Evolutionary conservation across 495 filamentous ascomycete species (phyloP), one percentile per base, ranked within the genome.

Genomic region (Lophiotrema nucula): DNA sequence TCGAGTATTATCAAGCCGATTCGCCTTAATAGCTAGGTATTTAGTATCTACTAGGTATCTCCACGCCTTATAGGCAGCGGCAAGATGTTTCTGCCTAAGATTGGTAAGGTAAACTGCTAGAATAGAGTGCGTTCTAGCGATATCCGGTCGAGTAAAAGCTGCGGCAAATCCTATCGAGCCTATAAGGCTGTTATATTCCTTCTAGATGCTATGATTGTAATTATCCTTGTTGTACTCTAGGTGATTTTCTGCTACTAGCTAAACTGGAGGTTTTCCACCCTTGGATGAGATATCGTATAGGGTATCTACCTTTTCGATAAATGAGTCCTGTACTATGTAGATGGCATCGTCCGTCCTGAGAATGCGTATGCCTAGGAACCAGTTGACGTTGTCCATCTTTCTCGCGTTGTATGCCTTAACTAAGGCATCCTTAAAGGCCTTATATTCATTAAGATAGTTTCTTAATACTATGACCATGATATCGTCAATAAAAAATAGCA

Each of bases 401-500:
- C 35, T 3, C 4, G 31, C 21, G 16, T 49, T 28, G 27, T 50
- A 58, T 2, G n/a, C 1, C 2, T 49, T 3, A 13, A 18, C 5
- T 15, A 58, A 23, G 16, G 28, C 2, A 6, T n/a, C 10, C 22
- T 58, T 16, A 22, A 49, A 58, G 12, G 26, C 3, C 6, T 23
- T n/a, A 21, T 13, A 21, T 4, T 8, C 21, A 19, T 23, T 6
- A 2, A 42, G 21, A 22, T 58, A 2, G 4, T 21, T n/a, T 58
- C 15, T 42, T 11, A 47, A 11, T 35, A 33, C 56, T 37, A 58
- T 22, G 18, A 58, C 55, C 13, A 58, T 37, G 28, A 60, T 60
- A 41, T 60, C 48, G 27, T 53, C 47, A 35, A 60, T 26, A 24
- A 53, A 53, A 48, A 60, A 60, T 37, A 60, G 53, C 24, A 53